Conservation (phyloP, 2,329 filamentous ascomycete species). For the Aspergillus texensis region DNA sequence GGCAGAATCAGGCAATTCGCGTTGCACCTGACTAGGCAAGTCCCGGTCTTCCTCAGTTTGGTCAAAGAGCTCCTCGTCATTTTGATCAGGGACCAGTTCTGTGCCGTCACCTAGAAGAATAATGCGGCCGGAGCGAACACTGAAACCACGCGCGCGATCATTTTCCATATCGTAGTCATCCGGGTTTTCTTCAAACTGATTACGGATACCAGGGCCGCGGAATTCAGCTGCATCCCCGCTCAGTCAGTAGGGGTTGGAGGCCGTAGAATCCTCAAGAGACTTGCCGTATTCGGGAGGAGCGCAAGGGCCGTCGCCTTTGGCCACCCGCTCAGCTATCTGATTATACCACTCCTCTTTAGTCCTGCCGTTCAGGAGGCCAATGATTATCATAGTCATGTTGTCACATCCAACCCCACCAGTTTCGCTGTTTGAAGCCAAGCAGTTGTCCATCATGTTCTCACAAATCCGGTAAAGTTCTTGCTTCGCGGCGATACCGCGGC, state of each 20-base stretch:
- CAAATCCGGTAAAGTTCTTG: conserved; percentile 94
- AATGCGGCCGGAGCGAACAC: conserved; percentile 76
- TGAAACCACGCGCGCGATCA: conserved; percentile 66
- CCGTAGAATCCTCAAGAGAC: conserved; percentile 56
- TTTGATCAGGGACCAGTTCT: conserved; percentile 84
- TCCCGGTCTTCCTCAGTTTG: conserved; percentile 85
- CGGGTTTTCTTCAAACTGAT: conserved; percentile 78
- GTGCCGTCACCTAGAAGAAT: conserved; percentile 95
- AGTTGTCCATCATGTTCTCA: conserved; percentile 99
- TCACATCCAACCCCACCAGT: conserved; percentile 97
- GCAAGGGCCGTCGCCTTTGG: conserved; percentile 95
- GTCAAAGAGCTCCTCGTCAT: conserved; percentile 93
- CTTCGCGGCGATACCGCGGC: conserved; percentile 93
- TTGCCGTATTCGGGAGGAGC: conserved; percentile 99
- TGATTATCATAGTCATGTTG: conserved; percentile 97
- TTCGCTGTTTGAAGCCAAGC: conserved; percentile 94
- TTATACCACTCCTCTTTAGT: conserved; percentile 99
- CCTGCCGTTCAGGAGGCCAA: conserved; percentile 87
- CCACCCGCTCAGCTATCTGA: conserved; percentile 88
- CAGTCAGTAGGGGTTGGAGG: conserved; percentile 46
- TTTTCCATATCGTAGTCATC: conserved; percentile 57
- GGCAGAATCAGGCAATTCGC: conserved; percentile 48
- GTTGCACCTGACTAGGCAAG: conserved; percentile 78
- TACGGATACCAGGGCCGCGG: conserved; percentile 78
- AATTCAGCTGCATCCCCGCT: conserved; percentile 69